Percentiles rank a stretch among this genome's conserved stretches.
These are phyloP conservation scores for Cubamyces sp. DNA, from an alignment of 768 basidiomycete genomes.

Conservation along the genomic window DNA sequence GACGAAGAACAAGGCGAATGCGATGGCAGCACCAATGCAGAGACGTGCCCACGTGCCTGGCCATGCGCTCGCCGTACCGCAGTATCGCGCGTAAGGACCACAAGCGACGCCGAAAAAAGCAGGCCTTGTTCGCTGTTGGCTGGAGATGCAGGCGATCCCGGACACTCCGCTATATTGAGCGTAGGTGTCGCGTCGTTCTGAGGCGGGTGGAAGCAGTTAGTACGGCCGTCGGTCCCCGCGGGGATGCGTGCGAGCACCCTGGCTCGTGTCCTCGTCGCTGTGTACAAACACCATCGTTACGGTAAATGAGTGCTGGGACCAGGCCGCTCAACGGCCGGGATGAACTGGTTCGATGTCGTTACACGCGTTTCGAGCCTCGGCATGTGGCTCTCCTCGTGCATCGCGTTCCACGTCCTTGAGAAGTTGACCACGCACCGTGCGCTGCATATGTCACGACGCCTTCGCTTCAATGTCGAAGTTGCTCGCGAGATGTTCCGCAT, in stretches of 20 bases:
- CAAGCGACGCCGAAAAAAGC: slow-evolving; percentile 2
- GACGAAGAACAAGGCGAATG: slow-evolving; percentile 14
- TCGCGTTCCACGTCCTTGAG: slow-evolving; percentile 22
- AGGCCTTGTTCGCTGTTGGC: slow-evolving; percentile 3
- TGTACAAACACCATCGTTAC: neutral
- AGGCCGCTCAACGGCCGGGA: slow-evolving; percentile 20
- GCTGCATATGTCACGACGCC: slow-evolving; percentile 12
- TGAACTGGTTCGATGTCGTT: slow-evolving; percentile 14
- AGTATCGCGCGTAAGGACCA: slow-evolving; percentile 14
- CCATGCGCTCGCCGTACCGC: slow-evolving; percentile 12
- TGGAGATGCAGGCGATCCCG: slow-evolving; percentile 2
- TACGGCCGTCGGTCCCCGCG: slow-evolving; percentile 16
- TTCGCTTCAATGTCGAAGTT: slow-evolving; percentile 19
- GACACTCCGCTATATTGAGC: neutral
- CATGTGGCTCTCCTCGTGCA: slow-evolving; percentile 19
- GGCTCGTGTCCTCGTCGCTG: slow-evolving; percentile 15
- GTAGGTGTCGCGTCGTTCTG: slow-evolving; percentile 3
- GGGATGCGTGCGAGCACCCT: slow-evolving; percentile 21
- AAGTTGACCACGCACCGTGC: slow-evolving; percentile 20
- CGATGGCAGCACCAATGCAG: slow-evolving; percentile 4
- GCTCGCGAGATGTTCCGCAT: slow-evolving; percentile 9
- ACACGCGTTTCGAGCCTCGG: slow-evolving; percentile 18
- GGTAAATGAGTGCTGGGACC: slow-evolving; percentile 18
- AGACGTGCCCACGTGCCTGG: slow-evolving; percentile 15
- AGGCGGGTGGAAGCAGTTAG: slow-evolving; percentile 10